Evolutionary conservation across 257 asterid species (phyloP), one percentile per base, ranked within the genome.

Genomic region (Nicotiana attenuata): DNA sequence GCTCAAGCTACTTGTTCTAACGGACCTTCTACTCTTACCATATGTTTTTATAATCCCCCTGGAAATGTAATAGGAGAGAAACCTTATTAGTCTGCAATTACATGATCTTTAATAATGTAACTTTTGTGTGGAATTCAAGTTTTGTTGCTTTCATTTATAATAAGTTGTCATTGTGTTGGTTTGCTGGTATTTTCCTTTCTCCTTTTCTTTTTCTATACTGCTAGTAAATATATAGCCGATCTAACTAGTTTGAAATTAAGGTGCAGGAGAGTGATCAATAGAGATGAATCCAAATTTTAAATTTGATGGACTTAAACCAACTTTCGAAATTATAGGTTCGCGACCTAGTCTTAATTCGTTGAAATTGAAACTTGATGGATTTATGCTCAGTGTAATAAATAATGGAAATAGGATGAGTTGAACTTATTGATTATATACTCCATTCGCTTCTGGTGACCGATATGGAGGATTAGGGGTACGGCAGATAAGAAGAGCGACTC

Each of bases 61-160:
- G 99, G 99, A 56, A 96, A 96, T 84, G 82, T 94, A 8, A 88
- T 92, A 22, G 99, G 99, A 41, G 97, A 96, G 89, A 94, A 88
- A 76, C 99, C 99, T 19, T 96, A 96, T 75, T 96, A 31, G 26
- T 73, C 16, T 73, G 61, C 17, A 52, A 22, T 45, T 41, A 69
- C 35, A 41, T 69, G 13, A 13, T 73, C 10, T 24, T n/a, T 3
- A 41, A 16, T 53, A 55, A 13, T 26, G 79, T 24, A 47, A 71
- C n/a, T 38, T 38, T 1, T 69, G 77, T 69, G 31, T 69, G 57
- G 1, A 52, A 41, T 41, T 71, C 59, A 38, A 41, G 59, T n/a
- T 41, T 20, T 20, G 35, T 3, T n/a, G 22, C 35, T 71, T 63
- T 26, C 35, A 63, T 26, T 64, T 47, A 73, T 13, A 73, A 14